Evolutionary conservation across 192 early-diverging fungal genomes (phyloP), one percentile per base, ranked within the genome.

Genomic region (Helicostylum pulchrum): DNA sequence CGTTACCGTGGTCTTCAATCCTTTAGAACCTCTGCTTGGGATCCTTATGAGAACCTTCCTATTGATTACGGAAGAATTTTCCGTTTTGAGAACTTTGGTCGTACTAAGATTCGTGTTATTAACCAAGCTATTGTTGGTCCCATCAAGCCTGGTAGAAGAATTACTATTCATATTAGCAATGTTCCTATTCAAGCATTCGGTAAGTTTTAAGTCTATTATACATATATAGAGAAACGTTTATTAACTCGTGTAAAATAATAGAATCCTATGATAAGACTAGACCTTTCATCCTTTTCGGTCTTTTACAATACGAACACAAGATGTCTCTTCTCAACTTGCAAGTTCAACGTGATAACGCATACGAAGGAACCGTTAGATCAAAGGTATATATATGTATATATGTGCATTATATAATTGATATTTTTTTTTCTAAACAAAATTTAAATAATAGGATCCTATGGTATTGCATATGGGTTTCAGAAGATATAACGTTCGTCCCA

Each of bases 41-140:
- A 99, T 73, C 90, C 95, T 8, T 94, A 94, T 81, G 97, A 99
- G 77, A 97, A 97, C 77, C 79, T 99, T 62, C 97, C 97, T 0
- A 78, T 93, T 34, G 97, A 99, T 73, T 99, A 97, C 74, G 86
- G 85, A 31, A 88, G 93, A 51, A 96, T 99, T 61, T 99, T 97
- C 84, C 93, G 96, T 78, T 96, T 97, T 66, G 88, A 93, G 69
- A 96, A 91, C 81, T 90, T 91, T 50, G 76, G 77, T 49, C 83
- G 89, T 67, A 93, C 94, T 19, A 88, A 91, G 78, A 77, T 85
- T 61, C 83, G 90, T 42, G 86, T 94, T 42, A 69, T 92, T 47
- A 77, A 62, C 31, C 79, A 85, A 52, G 76, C 81, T 26, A 66
- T 65, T 26, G 76, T 78, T 42, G 81, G 70, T 12, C 77, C 70